phyloP scores from a whole-genome alignment of 176 grass and related monocot genomes.

The Calamus simplicifolius region DNA sequence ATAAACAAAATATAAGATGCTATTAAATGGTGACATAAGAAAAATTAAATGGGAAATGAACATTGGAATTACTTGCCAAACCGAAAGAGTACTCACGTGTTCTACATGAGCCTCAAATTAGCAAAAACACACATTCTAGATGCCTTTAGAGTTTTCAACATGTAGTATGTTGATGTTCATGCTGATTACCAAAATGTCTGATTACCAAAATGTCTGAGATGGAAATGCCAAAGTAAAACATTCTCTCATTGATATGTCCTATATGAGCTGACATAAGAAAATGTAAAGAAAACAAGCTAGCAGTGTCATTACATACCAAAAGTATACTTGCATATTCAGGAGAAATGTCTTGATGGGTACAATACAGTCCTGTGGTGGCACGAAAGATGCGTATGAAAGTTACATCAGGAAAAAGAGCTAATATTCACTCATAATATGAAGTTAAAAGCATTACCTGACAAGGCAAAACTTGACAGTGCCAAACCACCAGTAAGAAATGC shows the following conservation, averaged over 20 bases:
- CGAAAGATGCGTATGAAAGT: no score
- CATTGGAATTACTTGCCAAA: not conserved
- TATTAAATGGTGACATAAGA: no score
- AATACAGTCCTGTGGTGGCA: slow-evolving; percentile 64
- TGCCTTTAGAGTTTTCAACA: not conserved
- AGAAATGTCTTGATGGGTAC: slow-evolving; percentile 98
- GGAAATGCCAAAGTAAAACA: not conserved
- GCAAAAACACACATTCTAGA: no score
- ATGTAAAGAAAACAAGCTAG: not conserved
- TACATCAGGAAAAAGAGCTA: slow-evolving; percentile 12
- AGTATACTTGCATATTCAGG: slow-evolving; percentile 97
- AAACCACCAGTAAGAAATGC: slow-evolving; percentile 76
- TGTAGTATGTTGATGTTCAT: not conserved
- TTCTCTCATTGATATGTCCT: not conserved
- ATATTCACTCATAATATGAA: slow-evolving; percentile 1
- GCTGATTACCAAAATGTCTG: not conserved
- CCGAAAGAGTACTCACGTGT: no score
- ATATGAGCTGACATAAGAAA: not conserved
- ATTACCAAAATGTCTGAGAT: not conserved
- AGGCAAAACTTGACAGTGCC: slow-evolving; percentile 89
- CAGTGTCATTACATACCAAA: slow-evolving; percentile 43
- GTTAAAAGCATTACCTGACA: slow-evolving; percentile 52
- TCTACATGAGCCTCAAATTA: no score
- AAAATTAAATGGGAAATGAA: not conserved
- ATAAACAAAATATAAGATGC: no score